phyloP scores from a whole-genome alignment of 768 basidiomycete species.

The Rhodotorula taiwanensis region DNA sequence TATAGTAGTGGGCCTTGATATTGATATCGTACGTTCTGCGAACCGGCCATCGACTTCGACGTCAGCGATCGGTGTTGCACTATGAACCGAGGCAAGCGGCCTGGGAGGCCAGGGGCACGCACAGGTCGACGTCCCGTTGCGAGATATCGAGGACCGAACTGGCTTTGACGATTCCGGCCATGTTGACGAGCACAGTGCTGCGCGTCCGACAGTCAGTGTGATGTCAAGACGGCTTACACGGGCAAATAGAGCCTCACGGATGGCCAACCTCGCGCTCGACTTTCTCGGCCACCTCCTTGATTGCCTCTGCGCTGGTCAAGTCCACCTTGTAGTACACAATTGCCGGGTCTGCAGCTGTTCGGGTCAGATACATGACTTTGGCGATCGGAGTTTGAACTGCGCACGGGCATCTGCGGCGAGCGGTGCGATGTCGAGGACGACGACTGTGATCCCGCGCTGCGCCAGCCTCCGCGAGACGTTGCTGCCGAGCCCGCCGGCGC shows the following conservation, averaged over 20 bases:
- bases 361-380: conserved; percentile 1
- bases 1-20: conserved; percentile 82
- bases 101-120: conserved; percentile 35
- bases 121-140: conserved; percentile 76
- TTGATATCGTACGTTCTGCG: conserved; percentile 83
- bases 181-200: conserved; percentile 78
- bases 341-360: conserved; percentile 53
- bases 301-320: conserved; percentile 79
- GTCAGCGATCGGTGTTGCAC: no score
- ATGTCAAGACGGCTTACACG: no score
- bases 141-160: conserved; percentile 73
- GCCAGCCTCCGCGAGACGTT: conserved; percentile 81
- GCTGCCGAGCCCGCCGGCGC: conserved; percentile 82
- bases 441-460: conserved; percentile 69
- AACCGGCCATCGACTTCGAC: no score
- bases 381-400: conserved; percentile 32
- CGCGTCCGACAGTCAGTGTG: no score
- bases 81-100: background rate
- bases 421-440: conserved; percentile 76
- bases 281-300: conserved; percentile 63
- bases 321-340: conserved; percentile 85
- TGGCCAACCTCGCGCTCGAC: conserved; percentile 66
- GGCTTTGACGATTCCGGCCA: conserved; percentile 88
- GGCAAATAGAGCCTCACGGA: conserved; percentile 16
- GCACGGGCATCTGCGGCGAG: conserved; percentile 66